Base-by-base conservation (phyloP, 768 basidiomycete genomes). In the Trametes cubensis region DNA sequence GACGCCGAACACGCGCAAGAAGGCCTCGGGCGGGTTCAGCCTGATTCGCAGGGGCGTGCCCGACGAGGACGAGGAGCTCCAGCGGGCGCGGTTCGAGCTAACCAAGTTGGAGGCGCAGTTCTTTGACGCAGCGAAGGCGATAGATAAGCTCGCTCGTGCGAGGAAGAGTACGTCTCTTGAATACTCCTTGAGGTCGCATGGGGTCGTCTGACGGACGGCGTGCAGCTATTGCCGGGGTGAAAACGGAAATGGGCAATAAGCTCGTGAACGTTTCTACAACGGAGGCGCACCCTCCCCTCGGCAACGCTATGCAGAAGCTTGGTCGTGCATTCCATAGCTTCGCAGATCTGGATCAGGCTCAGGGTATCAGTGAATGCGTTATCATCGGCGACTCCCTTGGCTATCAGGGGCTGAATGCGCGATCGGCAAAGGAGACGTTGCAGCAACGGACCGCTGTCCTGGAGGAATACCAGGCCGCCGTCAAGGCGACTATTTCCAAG, bases 341-440 rank as follows among this genome's bases (percentile, higher is more conserved):
- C 17, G 87, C 93, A 2, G 95, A 95, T 70, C 83, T 97, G 60
- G 89, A 94, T 66, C 89, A 92, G 64, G 91, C 94, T 3, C 93
- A 97, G 75, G 87, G 93, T 34, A 91, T 94, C 63, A 94, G 90
- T 68, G 96, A 98, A 81, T 94, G 92, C 67, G 93, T 98, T 28
- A 89, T 98, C 45, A 76, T 99, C 26, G 95, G 95, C n/a, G 97
- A 99, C 75, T 89, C 94, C 0, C 78, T 98, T 55, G 94, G 94
- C 2, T 99, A 99, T 75, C 95, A 98, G 74, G 92, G 95, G 20
- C 81, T 95, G 77, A 98, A 99, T 70, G 94, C 97, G n/a, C 84
- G 90, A 47, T 93, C 95, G 20, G 97, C 97, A 1, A 98, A 97
- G 73, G 94, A 96, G 74, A 95, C 97, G 0, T 76, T 98, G 10